Percentiles rank a stretch among this genome's conserved stretches.
These are phyloP conservation scores for Prunus kanzakura DNA, from an alignment of 306 rosid species.

Conservation along the genomic window DNA sequence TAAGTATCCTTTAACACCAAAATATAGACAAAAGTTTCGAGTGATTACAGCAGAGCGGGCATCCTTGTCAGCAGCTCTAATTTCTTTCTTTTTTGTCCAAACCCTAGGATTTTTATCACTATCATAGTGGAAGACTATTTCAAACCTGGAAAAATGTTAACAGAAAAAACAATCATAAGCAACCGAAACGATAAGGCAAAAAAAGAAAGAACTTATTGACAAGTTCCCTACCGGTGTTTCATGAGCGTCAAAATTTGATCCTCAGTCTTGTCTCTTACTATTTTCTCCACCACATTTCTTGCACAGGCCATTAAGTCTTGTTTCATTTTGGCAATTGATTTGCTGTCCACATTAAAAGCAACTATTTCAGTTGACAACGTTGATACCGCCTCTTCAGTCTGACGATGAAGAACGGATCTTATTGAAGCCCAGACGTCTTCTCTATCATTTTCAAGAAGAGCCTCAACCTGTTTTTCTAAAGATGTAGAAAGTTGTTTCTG, in stretches of 20 bases:
- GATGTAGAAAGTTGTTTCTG: slow-evolving; percentile 61
- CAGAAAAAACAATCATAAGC: slow-evolving; percentile 18
- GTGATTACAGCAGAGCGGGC: slow-evolving; percentile 64
- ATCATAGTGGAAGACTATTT: slow-evolving; percentile 66
- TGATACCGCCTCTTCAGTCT: slow-evolving; percentile 49
- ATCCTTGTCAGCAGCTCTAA: slow-evolving; percentile 60
- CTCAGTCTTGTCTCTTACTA: slow-evolving; percentile 74
- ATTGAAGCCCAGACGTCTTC: slow-evolving; percentile 71
- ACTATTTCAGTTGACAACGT: slow-evolving; percentile 40
- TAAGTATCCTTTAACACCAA: background rate
- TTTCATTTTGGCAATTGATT: slow-evolving; percentile 45
- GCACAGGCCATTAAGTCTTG: slow-evolving; percentile 54
- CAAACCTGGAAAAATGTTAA: slow-evolving; percentile 58
- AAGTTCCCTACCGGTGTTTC: slow-evolving; percentile 67
- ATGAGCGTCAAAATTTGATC: slow-evolving; percentile 58
- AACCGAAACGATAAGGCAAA: background rate
- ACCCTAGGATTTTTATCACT: slow-evolving; percentile 66
- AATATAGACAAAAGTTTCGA: background rate
- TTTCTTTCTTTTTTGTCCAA: slow-evolving; percentile 67
- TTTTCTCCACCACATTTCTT: slow-evolving; percentile 67
- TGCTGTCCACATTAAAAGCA: slow-evolving; percentile 74
- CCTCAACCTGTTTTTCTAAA: slow-evolving; percentile 61
- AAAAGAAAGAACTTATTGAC: background rate
- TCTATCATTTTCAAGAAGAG: slow-evolving; percentile 64
- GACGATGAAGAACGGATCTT: slow-evolving; percentile 62